Base-by-base conservation (phyloP, 2,329 filamentous ascomycete species). In the Fusarium sp. region DNA sequence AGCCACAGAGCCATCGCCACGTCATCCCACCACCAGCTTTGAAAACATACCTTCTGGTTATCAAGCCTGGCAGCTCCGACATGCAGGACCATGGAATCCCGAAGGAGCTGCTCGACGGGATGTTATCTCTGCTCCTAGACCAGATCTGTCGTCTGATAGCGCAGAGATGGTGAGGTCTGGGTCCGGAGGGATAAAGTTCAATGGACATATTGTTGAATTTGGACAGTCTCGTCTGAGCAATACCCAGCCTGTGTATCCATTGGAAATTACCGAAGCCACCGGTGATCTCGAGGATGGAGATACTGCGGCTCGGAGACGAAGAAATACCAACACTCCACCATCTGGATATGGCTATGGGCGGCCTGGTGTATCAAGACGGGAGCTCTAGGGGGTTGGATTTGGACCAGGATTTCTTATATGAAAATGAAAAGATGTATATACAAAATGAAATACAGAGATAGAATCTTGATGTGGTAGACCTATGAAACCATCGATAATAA, bases 141-240 rank as follows among this genome's bases (percentile, higher is more conserved):
- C 47, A 17, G 34, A 43, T 2, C 9, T 48, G 4, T 28, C 47
- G 23, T 40, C 61, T 12, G 68, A 67, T 11, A 52, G 56, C 5
- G 55, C 47, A 38, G 66, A 69, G 40, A 71, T 73, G 71, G 57
- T 62, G 21, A 67, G 69, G 48, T 73, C 68, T 6, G 68, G 71
- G 40, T 73, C 71, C 14, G 69, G 68, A 19, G 68, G 68, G 12
- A 66, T 71, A 19, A 62, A 67, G n/a, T 67, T 73, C 46, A 62
- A 71, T 24, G 71, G 68, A 4, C 51, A 36, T n/a, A 65, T 69
- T 38, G 56, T 70, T 14, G 62, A 70, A 48, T 69, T 72, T 63
- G 71, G 68, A 21, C 62, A 61, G 48, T 56, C 56, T 6, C 54
- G 56, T 9, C 49, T 61, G 5, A 36, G n/a, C 17, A 38, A 30